Evolutionary conservation across 179 eudicot genomes (phyloP).

Genomic region (Nepenthes alata): DNA sequence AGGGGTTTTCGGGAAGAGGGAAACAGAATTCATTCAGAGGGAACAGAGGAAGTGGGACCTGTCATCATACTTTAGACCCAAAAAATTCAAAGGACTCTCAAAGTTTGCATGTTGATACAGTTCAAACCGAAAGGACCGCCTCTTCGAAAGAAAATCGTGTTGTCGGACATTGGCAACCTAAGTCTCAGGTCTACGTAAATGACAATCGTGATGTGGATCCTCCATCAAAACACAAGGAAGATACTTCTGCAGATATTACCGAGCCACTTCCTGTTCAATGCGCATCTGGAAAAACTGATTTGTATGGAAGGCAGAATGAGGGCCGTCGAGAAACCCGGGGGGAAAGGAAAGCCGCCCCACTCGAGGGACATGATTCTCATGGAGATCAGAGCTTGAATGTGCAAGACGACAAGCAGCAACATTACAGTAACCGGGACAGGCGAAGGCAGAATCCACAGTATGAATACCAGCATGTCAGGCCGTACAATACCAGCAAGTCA

Average conservation of each 20-base stretch:
- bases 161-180: slow-evolving; percentile 79
- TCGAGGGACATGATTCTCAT: slow-evolving; percentile 36
- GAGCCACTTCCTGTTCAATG: slow-evolving; percentile 14
- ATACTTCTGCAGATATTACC: slow-evolving; percentile 2
- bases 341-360: slow-evolving; percentile 35
- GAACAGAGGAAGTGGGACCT: slow-evolving; percentile 20
- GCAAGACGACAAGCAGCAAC: slow-evolving; percentile 40
- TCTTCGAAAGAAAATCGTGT: slow-evolving; percentile 39
- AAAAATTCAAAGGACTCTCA: slow-evolving; percentile 23
- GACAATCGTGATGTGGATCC: slow-evolving; percentile 24
- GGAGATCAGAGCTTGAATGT: slow-evolving; percentile 38
- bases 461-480: slow-evolving; percentile 78
- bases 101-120: slow-evolving; percentile 20
- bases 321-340: slow-evolving; percentile 29
- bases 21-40: slow-evolving; percentile 40
- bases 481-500: slow-evolving; percentile 24
- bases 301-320: slow-evolving; percentile 10
- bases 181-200: slow-evolving; percentile 32
- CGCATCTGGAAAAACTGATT: slow-evolving; percentile 18
- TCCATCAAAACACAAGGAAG: slow-evolving; percentile 6
- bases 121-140: slow-evolving; percentile 31
- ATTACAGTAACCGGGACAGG: slow-evolving; percentile 41
- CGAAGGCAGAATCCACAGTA: slow-evolving; percentile 53
- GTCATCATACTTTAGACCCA: slow-evolving; percentile 21
- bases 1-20: slow-evolving; percentile 32